These are phyloP conservation scores for Capronia epimyces DNA, from an alignment of 2,329 filamentous ascomycete species.

Conservation along the genomic window DNA sequence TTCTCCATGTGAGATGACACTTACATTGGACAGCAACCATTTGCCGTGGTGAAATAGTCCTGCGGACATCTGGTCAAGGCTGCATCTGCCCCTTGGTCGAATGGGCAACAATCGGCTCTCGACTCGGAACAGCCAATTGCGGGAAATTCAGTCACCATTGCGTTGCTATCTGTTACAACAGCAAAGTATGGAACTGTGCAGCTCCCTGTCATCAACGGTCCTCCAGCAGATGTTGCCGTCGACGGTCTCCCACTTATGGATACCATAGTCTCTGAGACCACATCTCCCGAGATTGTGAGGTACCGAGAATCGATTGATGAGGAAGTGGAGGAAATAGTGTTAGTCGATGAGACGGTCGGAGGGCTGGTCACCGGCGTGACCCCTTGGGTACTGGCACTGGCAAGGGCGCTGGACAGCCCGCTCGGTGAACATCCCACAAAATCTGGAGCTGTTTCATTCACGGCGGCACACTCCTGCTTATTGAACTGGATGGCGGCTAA, in stretches of 20 bases:
- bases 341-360: conserved; percentile 5
- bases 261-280: conserved; percentile 9
- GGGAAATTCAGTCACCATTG: conserved; percentile 23
- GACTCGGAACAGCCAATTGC: conserved; percentile 27
- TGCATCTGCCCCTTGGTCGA: conserved; percentile 17
- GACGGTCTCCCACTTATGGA: conserved; percentile 11
- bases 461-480: conserved; percentile 27
- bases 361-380: conserved; percentile 1
- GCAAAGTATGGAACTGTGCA: conserved; percentile 29
- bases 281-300: conserved; percentile 21
- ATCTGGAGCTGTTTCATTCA: conserved; percentile 29
- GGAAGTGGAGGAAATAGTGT: conserved; percentile 9
- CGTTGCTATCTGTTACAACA: conserved; percentile 15
- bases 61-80: conserved; percentile 27
- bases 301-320: conserved; percentile 10
- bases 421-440: conserved; percentile 30
- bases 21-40: conserved; percentile 29
- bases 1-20: background rate
- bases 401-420: conserved; percentile 18
- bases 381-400: conserved; percentile 11
- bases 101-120: conserved; percentile 27
- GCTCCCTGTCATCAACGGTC: conserved; percentile 28
- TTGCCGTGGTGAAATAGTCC: conserved; percentile 28
- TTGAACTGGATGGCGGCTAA: conserved; percentile 30
- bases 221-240: conserved; percentile 22